Evolutionary conservation across 768 basidiomycete genomes (phyloP).

Genomic region (Lentinus tigrinus): DNA sequence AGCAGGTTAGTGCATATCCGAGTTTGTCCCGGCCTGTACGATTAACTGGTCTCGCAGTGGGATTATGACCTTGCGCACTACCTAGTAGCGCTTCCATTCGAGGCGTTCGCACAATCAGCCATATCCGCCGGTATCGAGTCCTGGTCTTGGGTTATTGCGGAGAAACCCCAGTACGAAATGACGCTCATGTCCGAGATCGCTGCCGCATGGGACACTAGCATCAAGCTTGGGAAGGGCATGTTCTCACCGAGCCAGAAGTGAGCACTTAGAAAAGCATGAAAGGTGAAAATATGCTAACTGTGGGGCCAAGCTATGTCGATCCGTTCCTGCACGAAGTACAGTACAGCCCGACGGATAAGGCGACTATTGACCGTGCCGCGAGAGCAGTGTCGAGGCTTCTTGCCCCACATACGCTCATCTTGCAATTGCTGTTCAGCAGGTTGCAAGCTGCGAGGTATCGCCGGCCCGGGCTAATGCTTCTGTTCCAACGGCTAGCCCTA

Average conservation of each 20-base stretch:
- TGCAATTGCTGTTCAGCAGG: constrained; percentile 88
- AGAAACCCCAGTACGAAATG: constrained; percentile 79
- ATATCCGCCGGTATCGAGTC: constrained; percentile 87
- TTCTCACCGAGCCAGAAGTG: constrained; percentile 84
- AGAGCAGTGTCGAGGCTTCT: constrained; percentile 72
- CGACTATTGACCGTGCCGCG: constrained; percentile 70
- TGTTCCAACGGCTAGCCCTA: constrained; percentile 81
- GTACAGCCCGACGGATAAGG: constrained; percentile 90
- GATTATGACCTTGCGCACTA: constrained; percentile 86
- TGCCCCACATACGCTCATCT: constrained; percentile 76
- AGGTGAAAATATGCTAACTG: neutral
- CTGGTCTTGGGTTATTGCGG: constrained; percentile 95
- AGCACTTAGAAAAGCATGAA: constrained; percentile 23
- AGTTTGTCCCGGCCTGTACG: neutral
- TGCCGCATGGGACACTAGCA: constrained; percentile 83
- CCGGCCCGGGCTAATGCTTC: constrained; percentile 77
- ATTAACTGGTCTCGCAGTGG: constrained; percentile 46
- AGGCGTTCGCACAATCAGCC: constrained; percentile 82
- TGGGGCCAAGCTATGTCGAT: constrained; percentile 65
- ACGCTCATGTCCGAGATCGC: constrained; percentile 83
- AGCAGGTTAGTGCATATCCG: constrained; percentile 45
- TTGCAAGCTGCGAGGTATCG: constrained; percentile 93
- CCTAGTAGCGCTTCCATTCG: constrained; percentile 85
- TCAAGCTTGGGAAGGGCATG: constrained; percentile 74
- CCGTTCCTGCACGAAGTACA: constrained; percentile 85